These are phyloP conservation scores for Aspergillus ellipticus DNA, from an alignment of 495 filamentous ascomycete genomes.

Conservation along the genomic window DNA sequence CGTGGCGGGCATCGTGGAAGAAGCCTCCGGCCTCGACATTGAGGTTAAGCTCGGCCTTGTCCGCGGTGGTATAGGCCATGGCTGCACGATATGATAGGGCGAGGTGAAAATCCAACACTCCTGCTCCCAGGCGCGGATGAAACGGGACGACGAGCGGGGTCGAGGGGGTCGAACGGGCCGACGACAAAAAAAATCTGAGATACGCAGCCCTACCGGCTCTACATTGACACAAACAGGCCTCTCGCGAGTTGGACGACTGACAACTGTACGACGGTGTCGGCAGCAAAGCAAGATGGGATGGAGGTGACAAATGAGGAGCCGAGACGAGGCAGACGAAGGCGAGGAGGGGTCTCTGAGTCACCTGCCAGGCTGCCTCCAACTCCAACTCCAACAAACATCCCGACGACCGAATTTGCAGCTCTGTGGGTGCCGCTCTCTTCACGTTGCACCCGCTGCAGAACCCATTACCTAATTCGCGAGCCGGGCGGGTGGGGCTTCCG, in stretches of 20 bases:
- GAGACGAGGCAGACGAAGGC: not conserved
- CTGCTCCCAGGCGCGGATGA: not conserved
- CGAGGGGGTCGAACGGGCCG: not conserved
- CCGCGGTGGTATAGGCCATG: not conserved
- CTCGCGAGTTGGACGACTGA: not conserved
- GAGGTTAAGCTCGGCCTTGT: not conserved
- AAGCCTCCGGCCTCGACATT: not conserved
- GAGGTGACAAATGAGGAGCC: not conserved
- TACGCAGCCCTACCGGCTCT: not conserved
- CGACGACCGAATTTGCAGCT: not conserved
- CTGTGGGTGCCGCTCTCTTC: not conserved
- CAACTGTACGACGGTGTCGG: not conserved
- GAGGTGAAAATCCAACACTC: not conserved
- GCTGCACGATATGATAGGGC: not conserved
- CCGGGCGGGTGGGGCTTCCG: not conserved
- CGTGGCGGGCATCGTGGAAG: not conserved
- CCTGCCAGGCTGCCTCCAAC: not conserved
- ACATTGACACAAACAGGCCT: not conserved
- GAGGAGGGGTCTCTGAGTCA: not conserved
- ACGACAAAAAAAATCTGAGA: not conserved
- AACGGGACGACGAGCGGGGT: not conserved
- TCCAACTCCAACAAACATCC: too few relatives aligned
- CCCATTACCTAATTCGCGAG: not conserved
- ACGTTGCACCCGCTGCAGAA: not conserved
- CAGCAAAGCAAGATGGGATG: too few relatives aligned